Evolutionary conservation across 129 eudicot species (phyloP).

Genomic region (Chrysanthemum lavandulifolium): DNA sequence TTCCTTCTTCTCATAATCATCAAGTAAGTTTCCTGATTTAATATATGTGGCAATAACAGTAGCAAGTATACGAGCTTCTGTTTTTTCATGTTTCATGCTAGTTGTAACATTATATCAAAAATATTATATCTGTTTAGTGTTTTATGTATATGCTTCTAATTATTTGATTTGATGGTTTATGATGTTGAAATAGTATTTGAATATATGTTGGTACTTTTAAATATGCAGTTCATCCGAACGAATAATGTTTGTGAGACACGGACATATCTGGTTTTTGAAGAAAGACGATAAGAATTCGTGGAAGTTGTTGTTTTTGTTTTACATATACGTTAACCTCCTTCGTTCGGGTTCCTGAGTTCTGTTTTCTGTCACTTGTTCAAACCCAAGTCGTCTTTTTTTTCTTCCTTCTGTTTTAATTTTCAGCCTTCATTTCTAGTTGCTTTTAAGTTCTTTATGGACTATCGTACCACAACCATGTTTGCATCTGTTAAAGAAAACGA

Average conservation of each 20-base stretch:
- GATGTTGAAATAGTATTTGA: neutral
- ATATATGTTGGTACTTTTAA: constrained; percentile 23
- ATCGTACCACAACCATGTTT: constrained; percentile 23
- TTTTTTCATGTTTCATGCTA: neutral
- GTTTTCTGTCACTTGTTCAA: constrained; percentile 5
- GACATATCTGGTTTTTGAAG: constrained; percentile 46
- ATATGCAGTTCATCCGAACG: constrained; percentile 36
- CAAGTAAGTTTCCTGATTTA: constrained; percentile 16
- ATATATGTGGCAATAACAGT: too few species aligned
- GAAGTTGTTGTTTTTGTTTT: constrained; percentile 51
- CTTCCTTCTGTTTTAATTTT: neutral
- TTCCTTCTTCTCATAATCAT: neutral
- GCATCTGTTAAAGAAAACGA: constrained; percentile 18
- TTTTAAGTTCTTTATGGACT: constrained; percentile 16
- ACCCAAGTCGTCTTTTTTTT: neutral
- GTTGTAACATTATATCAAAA: neutral
- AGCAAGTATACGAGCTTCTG: neutral
- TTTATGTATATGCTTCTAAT: neutral
- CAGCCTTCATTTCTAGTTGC: neutral
- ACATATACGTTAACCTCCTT: constrained; percentile 44
- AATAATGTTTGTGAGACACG: constrained; percentile 48
- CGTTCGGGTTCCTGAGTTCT: constrained; percentile 47
- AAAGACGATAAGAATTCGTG: constrained; percentile 49
- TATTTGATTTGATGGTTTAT: neutral
- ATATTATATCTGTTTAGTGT: neutral